Evolutionary conservation across 1,284 basidiomycete species (phyloP).

Genomic region (Naganishia sp.): DNA sequence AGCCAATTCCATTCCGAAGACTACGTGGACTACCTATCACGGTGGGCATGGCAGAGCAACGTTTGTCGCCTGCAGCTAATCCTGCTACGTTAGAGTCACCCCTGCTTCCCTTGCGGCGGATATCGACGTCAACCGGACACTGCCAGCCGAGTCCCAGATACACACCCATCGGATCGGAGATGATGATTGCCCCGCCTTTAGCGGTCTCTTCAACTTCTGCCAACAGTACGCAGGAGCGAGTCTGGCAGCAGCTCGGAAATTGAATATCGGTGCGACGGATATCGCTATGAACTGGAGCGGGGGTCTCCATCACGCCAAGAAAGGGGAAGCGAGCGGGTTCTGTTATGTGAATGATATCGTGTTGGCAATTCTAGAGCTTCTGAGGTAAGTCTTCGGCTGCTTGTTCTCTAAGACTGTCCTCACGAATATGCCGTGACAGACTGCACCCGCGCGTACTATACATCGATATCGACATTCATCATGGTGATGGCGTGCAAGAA

Average conservation of each 20-base stretch:
- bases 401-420: background rate
- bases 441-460: constrained; percentile 89
- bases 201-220: constrained; percentile 90
- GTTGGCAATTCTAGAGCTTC: constrained; percentile 84
- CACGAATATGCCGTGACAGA: constrained; percentile 55
- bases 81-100: constrained; percentile 7
- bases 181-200: constrained; percentile 91
- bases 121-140: constrained; percentile 22
- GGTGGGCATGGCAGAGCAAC: constrained; percentile 57
- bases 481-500: constrained; percentile 94
- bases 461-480: constrained; percentile 96
- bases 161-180: constrained; percentile 59
- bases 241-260: constrained; percentile 82
- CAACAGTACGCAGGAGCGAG: constrained; percentile 88
- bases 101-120: constrained; percentile 26
- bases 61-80: background rate
- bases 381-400: constrained; percentile 62
- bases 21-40: constrained; percentile 91
- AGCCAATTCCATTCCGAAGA: constrained; percentile 87
- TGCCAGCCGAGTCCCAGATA: constrained; percentile 46
- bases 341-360: constrained; percentile 97
- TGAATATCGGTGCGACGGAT: constrained; percentile 82
- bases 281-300: constrained; percentile 98
- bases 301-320: constrained; percentile 92
- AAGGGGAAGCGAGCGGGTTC: constrained; percentile 92